Conservation (phyloP, 768 basidiomycete genomes). For the Strobilomyces echinocephalus region DNA sequence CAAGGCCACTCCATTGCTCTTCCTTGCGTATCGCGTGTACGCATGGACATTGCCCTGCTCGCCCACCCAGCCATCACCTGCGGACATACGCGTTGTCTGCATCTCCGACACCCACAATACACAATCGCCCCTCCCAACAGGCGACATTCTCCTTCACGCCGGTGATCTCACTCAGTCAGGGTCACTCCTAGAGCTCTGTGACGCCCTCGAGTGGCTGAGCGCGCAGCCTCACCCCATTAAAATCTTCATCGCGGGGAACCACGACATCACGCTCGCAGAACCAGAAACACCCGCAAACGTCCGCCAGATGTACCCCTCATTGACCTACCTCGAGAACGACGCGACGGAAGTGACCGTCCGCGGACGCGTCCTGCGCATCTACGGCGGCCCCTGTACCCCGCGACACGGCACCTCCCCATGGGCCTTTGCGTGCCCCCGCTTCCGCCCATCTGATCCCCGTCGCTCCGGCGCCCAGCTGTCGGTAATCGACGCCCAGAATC, state of each 20-base stretch:
- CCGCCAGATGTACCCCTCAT: conserved; percentile 19
- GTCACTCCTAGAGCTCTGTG: conserved; percentile 28
- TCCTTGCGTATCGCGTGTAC: conserved; percentile 10
- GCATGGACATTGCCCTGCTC: conserved; percentile 8
- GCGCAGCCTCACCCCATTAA: conserved; percentile 36
- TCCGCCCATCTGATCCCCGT: not conserved
- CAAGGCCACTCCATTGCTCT: conserved; percentile 7
- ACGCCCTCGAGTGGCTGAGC: conserved; percentile 29
- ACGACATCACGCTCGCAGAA: conserved; percentile 31
- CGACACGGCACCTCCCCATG: conserved; percentile 22
- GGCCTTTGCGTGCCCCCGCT: conserved; percentile 11
- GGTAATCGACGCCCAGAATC: not conserved
- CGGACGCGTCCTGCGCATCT: conserved; percentile 30
- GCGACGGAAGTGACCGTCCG: conserved; percentile 26
- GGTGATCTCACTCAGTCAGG: conserved; percentile 39
- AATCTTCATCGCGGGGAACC: conserved; percentile 42
- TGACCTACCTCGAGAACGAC: conserved; percentile 38
- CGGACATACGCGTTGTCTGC: conserved; percentile 34
- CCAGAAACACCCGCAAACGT: conserved; percentile 13
- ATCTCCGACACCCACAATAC: conserved; percentile 39
- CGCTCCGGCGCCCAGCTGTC: not conserved
- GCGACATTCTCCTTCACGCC: conserved; percentile 40
- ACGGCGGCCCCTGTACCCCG: conserved; percentile 40
- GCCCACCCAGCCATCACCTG: not conserved
- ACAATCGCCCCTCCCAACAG: conserved; percentile 29